Base-by-base conservation (phyloP, 306 rosid species). In the Prunus fruticosa region DNA sequence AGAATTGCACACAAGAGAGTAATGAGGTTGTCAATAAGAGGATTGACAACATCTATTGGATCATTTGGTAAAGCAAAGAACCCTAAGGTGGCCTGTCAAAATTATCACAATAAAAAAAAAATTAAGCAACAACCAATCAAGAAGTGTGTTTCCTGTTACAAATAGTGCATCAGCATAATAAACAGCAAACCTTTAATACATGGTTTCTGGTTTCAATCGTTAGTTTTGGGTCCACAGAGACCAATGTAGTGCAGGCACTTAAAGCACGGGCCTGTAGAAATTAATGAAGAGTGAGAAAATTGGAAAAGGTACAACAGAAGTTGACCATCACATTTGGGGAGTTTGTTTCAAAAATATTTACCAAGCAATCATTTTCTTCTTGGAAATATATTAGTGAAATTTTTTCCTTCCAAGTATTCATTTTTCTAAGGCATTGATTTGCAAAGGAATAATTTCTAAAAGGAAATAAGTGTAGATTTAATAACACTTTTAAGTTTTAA, bases 211-310 rank as follows among this genome's bases (percentile, higher is more conserved):
- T 94, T 84, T 94, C 98, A 81, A 92, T 89, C 2, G 95, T 92
- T 77, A 94, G 84, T 74, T 94, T 94, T 69, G 98, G 98, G 91
- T 94, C 98, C 74, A 94, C 93, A 32, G 98, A 92, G 46, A 92
- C 96, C 88, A 94, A 83, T 0, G 98, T 94, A 32, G 98, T 94
- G 82, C 98, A 94, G 45, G 98, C 97, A 85, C 96, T 94, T 86
- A 94, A 77, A 25, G 98, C 98, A 71, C 93, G 91, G 81, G 98
- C 98, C 98, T 94, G 75, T 52, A 81, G 32, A 76, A 68, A 58
- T 69, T 49, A 52, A 73, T 16, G 67, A 6, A 81, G 30, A 60
- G 51, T 22, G 0, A 56, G 22, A 60, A 56, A 73, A 15, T 79
- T 64, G 65, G 63, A 51, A 53, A 5, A 68, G 54, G 72, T 72